Evolutionary conservation across 208 protist genomes (phyloP), one percentile per base, ranked within the genome.

Genomic region (Leishmania arabica): DNA sequence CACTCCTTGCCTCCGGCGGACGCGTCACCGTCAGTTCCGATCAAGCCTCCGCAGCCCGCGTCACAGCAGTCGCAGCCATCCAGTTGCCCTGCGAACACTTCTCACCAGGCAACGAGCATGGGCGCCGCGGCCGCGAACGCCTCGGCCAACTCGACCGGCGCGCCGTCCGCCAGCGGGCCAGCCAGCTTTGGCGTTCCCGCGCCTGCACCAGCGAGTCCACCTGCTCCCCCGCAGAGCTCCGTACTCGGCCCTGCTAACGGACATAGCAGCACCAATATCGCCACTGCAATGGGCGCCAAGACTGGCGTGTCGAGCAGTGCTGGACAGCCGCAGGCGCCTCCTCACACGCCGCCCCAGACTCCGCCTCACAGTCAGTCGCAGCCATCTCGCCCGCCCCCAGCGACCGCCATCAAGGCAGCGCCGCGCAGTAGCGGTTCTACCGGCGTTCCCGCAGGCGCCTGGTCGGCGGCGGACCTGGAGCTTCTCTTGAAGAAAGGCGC

Each of bases 391-490:
- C 71, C 51, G 19, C 13, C 27, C 47, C 47, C 27, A 24, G 17
- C 47, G 27, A 40, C 71, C 77, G 51, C 47, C 75, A 53, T 72
- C 77, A 47, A 53, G 45, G 51, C 62, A 21, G 68, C 75, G 34
- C 72, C 70, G 71, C 64, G 53, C 70, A 53, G 70, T 34, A 45
- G 81, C 45, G 64, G 37, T 40, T 40, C n/a, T 34, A 9, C 42
- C 1, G 75, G 6, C 37, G 21, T 65, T 19, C 60, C 73, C 40
- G 31, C 79, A 45, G 70, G 82, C 56, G 77, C 86, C 70, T 94
- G 90, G 91, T 79, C 80, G 3, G 91, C 86, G 65, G 84, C 87
- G 37, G 92, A 96, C 51, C 78, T 96, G 60, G 92, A 96, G 85
- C 69, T 86, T 68, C 64, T 89, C 65, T 82, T 95, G 77, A 80